phyloP scores from a whole-genome alignment of 768 basidiomycete species.

The Suillus tomentosus region DNA sequence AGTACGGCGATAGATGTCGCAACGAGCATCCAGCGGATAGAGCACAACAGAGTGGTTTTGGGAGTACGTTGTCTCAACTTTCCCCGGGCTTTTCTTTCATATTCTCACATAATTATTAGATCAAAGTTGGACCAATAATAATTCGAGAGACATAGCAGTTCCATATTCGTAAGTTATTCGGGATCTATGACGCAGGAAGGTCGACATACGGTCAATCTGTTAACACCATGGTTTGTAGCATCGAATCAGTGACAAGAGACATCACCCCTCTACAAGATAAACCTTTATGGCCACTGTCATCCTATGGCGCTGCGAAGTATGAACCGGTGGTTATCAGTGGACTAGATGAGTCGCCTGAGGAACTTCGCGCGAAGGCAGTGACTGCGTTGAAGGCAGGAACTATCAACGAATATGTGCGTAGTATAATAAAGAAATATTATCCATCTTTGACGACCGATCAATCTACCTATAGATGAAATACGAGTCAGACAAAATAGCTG shows the following conservation, averaged over 20 bases:
- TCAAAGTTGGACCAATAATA: constrained; percentile 42
- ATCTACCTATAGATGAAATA: constrained; percentile 46
- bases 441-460: constrained; percentile 8
- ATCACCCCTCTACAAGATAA: constrained; percentile 61
- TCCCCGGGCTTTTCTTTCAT: constrained; percentile 14
- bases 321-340: constrained; percentile 67
- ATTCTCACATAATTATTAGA: constrained; percentile 30
- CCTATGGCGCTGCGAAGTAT: constrained; percentile 74
- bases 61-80: constrained; percentile 44
- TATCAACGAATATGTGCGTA: constrained; percentile 67
- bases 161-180: constrained; percentile 42
- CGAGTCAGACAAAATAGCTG: constrained; percentile 55
- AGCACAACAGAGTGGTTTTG: constrained; percentile 42
- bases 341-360: constrained; percentile 77
- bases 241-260: constrained; percentile 65
- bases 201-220: constrained; percentile 7
- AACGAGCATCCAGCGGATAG: constrained; percentile 59
- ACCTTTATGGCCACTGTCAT: constrained; percentile 79
- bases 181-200: background rate
- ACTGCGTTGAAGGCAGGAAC: constrained; percentile 56
- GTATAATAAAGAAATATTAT: background rate
- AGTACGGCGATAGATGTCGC: constrained; percentile 64
- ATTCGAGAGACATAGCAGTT: constrained; percentile 24
- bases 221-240: constrained; percentile 39
- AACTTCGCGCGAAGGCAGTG: constrained; percentile 68